Evolutionary conservation across 495 filamentous ascomycete genomes (phyloP).

Genomic region (Hamigera avellanea): DNA sequence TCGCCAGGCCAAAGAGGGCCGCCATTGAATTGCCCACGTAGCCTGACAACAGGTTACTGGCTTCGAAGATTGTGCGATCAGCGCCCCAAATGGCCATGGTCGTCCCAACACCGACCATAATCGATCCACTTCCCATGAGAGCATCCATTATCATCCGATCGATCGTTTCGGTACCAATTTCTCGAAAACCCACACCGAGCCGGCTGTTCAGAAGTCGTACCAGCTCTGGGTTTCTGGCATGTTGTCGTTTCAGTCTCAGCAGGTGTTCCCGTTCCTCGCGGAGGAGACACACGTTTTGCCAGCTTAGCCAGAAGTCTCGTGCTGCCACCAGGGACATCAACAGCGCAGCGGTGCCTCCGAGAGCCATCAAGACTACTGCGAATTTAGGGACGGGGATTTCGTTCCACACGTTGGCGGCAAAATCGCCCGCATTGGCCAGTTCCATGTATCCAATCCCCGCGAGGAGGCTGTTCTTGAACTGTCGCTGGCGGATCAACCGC

Average conservation of each 20-base stretch:
- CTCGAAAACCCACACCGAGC: conserved; percentile 26
- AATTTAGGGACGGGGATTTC: conserved; percentile 31
- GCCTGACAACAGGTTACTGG: conserved; percentile 38
- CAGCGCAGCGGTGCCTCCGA: conserved; percentile 35
- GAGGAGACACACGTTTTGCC: conserved; percentile 30
- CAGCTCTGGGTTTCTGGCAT: conserved; percentile 8
- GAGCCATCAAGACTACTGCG: conserved; percentile 35
- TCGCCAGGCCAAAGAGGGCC: conserved; percentile 30
- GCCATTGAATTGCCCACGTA: conserved; percentile 36
- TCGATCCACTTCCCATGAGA: conserved; percentile 30
- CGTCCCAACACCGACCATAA: conserved; percentile 37
- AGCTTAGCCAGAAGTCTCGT: conserved; percentile 29
- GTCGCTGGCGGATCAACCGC: conserved; percentile 16
- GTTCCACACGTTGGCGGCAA: conserved; percentile 45
- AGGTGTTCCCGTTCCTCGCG: conserved; percentile 24
- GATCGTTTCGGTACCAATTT: conserved; percentile 34
- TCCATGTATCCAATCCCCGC: conserved; percentile 37
- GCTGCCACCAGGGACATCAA: conserved; percentile 31
- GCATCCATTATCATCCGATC: conserved; percentile 38
- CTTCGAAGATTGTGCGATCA: conserved; percentile 22
- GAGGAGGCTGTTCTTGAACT: conserved; percentile 36
- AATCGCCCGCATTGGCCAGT: conserved; percentile 40
- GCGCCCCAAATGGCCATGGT: conserved; percentile 39
- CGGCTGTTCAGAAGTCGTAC: conserved; percentile 14
- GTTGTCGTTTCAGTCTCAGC: conserved; percentile 4